Evolutionary conservation across 2,329 filamentous ascomycete genomes (phyloP), one percentile per base, ranked within the genome.

Genomic region (Shiraia sp.): DNA sequence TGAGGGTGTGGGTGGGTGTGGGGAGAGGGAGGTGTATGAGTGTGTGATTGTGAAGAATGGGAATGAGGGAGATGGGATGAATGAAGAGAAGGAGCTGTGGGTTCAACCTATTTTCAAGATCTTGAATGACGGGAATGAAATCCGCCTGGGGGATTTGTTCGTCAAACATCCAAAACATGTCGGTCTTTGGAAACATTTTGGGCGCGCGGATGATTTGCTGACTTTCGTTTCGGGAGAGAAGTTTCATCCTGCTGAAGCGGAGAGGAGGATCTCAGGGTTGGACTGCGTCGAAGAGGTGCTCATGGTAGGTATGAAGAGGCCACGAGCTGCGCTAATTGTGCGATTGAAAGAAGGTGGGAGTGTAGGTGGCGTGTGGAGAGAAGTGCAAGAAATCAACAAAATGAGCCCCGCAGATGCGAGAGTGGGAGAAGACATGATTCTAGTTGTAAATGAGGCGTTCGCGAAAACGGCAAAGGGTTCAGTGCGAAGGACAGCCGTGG

Each of bases 401-500:
- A 45, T 55, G 0, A 66, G 69, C 10, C 66, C 69, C 1, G 67
- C 69, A 10, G 73, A 76, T 49, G 70, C 66, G 3, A 70, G 72
- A 26, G 57, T 80, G 1, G 65, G 64, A 36, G 71, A 68, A 45
- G 65, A 68, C 19, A 73, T 70, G 38, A 66, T 79, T 22, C 58
- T 69, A 0, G 61, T 79, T 34, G 60, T 74, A 0, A 63, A 69
- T 3, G 74, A 75, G 53, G 72, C 73, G 0, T 76, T 79, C 34
- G 50, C 69, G 3, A 66, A 61, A 12, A 75, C 76, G 0, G 69
- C 72, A 10, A 79, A 80, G 52, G 72, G 73, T 0, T 75, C 68
- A 0, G 65, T 76, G 3, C 72, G 74, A 53, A 68, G 75, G 3
- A 61, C 61, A 0, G 62, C 66, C 0, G 75, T 75, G 2, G 40